These are phyloP conservation scores for Setaria viridis DNA, from an alignment of 202 grass and related monocot genomes.

Conservation along the genomic window DNA sequence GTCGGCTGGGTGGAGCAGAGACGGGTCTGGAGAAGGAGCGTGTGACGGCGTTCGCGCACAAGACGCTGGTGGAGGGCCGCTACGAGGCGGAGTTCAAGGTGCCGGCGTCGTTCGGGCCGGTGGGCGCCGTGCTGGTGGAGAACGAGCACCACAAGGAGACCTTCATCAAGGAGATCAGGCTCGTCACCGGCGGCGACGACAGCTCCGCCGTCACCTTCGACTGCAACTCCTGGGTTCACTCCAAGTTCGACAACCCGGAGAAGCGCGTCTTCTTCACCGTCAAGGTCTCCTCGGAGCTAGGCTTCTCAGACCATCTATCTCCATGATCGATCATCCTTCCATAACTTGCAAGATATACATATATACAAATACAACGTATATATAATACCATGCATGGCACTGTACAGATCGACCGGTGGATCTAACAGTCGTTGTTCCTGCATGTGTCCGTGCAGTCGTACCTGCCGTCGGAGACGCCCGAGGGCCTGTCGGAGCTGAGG, in stretches of 20 bases:
- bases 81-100: conserved; percentile 63
- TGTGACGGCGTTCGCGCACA: conserved; percentile 60
- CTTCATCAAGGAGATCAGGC: conserved; percentile 67
- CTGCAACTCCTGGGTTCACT: conserved; percentile 81
- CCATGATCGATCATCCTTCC: no score
- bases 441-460: conserved; percentile 61
- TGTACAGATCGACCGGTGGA: not conserved
- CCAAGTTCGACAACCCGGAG: conserved; percentile 72
- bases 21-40: conserved; percentile 60
- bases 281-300: conserved; percentile 47
- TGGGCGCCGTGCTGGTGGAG: conserved; percentile 75
- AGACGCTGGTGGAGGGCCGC: not conserved
- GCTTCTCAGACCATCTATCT: no score
- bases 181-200: conserved; percentile 52
- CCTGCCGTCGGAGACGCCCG: conserved; percentile 76
- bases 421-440: not conserved
- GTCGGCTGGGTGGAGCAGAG: conserved; percentile 26
- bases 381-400: not conserved
- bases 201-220: conserved; percentile 46
- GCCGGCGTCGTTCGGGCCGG: conserved; percentile 57
- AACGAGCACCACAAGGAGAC: conserved; percentile 93
- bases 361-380: no score
- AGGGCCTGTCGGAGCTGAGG: conserved; percentile 52
- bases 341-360: no score
- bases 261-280: conserved; percentile 68